These are phyloP conservation scores for Bacidia rubella DNA, from an alignment of 495 filamentous ascomycete genomes.

Conservation along the genomic window DNA sequence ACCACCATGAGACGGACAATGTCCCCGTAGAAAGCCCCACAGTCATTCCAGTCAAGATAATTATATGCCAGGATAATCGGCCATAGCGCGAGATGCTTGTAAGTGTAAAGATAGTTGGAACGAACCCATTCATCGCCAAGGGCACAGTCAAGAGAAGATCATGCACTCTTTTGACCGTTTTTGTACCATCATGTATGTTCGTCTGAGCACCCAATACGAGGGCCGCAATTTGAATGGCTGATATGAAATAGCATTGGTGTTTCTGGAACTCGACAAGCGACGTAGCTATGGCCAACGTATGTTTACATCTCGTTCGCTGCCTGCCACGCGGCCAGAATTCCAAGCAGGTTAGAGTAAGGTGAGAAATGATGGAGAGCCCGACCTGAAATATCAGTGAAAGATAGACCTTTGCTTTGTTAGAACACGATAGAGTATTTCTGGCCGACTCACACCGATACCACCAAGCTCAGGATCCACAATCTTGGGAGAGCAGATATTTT, in stretches of 20 bases:
- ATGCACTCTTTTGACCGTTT: neutral
- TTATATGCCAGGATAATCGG: conserved; percentile 6
- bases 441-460: neutral
- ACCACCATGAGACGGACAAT: neutral
- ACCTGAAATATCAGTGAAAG: neutral
- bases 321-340: neutral
- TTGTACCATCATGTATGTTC: neutral
- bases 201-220: neutral
- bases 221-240: conserved; percentile 4
- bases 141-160: neutral
- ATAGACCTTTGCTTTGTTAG: neutral
- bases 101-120: neutral
- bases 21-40: neutral
- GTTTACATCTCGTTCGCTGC: neutral
- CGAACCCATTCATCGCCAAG: neutral
- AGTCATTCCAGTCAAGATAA: neutral
- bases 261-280: conserved; percentile 4
- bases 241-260: conserved; percentile 10
- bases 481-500: neutral
- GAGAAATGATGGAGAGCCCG: neutral
- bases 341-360: neutral
- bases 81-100: neutral
- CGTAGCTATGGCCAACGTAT: neutral
- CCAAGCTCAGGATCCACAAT: conserved; percentile 1
- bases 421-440: neutral